Evolutionary conservation across 495 filamentous ascomycete genomes (phyloP).

Genomic region (Neurospora sp.): DNA sequence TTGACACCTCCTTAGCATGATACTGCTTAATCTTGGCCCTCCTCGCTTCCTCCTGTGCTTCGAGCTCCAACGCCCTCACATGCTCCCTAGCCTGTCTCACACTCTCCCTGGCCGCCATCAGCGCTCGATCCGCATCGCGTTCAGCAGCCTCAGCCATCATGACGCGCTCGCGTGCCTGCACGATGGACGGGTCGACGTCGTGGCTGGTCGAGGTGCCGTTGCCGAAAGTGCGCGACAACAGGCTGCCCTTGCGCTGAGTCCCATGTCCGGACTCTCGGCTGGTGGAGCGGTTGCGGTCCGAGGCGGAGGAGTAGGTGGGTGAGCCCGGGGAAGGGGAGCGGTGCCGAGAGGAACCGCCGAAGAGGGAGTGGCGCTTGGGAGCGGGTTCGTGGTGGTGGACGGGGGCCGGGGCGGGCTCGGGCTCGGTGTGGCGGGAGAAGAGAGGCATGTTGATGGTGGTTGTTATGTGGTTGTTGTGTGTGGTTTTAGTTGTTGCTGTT

Average conservation of each 20-base stretch:
- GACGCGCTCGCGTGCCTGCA: constrained; percentile 47
- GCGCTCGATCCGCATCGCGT: constrained; percentile 50
- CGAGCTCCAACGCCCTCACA: constrained; percentile 50
- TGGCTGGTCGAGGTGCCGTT: constrained; percentile 23
- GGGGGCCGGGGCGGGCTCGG: constrained; percentile 23
- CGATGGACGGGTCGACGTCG: constrained; percentile 49
- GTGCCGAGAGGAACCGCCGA: constrained; percentile 23
- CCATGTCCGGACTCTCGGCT: constrained; percentile 8
- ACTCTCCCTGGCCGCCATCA: constrained; percentile 43
- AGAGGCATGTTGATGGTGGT: constrained; percentile 33
- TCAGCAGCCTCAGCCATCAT: constrained; percentile 50
- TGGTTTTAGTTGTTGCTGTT: neutral
- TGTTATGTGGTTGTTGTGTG: neutral
- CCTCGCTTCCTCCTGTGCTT: constrained; percentile 51
- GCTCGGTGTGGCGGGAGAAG: constrained; percentile 35
- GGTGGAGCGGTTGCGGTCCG: constrained; percentile 6
- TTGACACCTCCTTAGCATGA: constrained; percentile 51
- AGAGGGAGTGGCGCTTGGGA: constrained; percentile 31
- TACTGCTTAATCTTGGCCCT: constrained; percentile 56
- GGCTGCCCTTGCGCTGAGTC: constrained; percentile 17
- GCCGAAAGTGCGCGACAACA: constrained; percentile 34
- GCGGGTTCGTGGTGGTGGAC: constrained; percentile 14
- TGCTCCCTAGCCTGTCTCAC: constrained; percentile 54
- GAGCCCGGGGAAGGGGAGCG: constrained; percentile 31
- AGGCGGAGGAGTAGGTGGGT: constrained; percentile 17